Base-by-base conservation (phyloP, 192 early-diverging fungal species). In the Coemansia sp. region DNA sequence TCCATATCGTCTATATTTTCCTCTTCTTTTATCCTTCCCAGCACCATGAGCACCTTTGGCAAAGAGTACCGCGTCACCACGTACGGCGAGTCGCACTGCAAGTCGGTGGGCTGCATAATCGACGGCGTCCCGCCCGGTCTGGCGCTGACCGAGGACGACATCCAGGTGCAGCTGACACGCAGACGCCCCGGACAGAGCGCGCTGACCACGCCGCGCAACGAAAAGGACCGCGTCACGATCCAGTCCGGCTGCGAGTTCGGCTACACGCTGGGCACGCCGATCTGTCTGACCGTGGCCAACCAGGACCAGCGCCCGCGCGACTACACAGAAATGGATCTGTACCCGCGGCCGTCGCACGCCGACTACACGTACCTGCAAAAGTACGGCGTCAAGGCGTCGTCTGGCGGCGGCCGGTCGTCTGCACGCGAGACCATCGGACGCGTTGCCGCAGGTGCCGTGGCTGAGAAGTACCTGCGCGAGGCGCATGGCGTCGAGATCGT, bases 21-120 rank as follows among this genome's bases (percentile, higher is more conserved):
- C 60, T 20, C 38, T 14, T 32, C 17, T 20, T n/a, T 5, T 5
- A 22, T 35, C 20, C 33, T 58, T 9, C 0, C 20, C 43, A 43
- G 37, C 14, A 69, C 12, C 28, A 94, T 94, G 95, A 91, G 90
- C 67, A 89, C 90, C 11, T 96, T 96, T 85, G 95, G 95, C 64
- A 90, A 79, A 36, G 78, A 87, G 61, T 96, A 89, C 85, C 88
- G 93, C 64, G 92, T 97, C 18, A 95, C 95, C 2, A 99, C 97
- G 38, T 98, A 91, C 83, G 97, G 97, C 67, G 97, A 99, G 84
- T 97, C 95, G 38, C 97, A 99, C 86, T 98, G 97, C 86, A 98
- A 96, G 71, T 95, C 90, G 15, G 96, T 99, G 7, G 96, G 96
- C 59, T 95, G 95, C 62, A 96, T 99, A 67, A 85, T 99, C 65